Conservation (phyloP, 257 asterid genomes). For the Fraxinus pennsylvanica region DNA sequence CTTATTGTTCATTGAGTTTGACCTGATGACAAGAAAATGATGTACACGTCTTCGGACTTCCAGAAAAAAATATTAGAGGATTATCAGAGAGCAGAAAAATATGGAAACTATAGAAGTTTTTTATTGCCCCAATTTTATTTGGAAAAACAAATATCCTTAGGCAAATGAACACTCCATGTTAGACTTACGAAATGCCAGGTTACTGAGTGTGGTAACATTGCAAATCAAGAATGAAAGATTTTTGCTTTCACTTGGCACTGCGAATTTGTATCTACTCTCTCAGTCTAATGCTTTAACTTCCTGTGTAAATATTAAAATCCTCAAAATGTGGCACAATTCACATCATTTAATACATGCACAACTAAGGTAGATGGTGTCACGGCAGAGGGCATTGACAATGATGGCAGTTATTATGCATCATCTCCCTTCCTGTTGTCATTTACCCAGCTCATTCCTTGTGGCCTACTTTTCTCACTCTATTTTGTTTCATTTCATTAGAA, state of each 20-base stretch:
- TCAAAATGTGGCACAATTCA: background rate
- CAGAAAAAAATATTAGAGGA: background rate
- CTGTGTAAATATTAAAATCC: constrained; percentile 12
- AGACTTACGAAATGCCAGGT: background rate
- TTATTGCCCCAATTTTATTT: background rate
- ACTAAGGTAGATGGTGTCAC: background rate
- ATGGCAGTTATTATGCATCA: background rate
- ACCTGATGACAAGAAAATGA: background rate
- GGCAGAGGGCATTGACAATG: background rate
- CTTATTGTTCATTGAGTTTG: background rate
- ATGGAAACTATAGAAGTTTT: background rate
- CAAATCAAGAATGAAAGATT: constrained; percentile 7
- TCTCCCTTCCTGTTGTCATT: constrained; percentile 11
- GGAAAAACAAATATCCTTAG: background rate
- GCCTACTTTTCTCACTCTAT: background rate
- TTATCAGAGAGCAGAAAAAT: background rate
- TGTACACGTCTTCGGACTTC: background rate
- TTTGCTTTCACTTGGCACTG: constrained; percentile 6
- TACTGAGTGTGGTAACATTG: constrained; percentile 7
- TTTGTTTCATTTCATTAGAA: constrained; percentile 12
- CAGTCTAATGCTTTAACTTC: background rate
- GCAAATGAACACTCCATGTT: constrained; percentile 6
- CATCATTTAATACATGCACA: constrained; percentile 13
- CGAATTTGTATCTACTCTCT: constrained; percentile 2
- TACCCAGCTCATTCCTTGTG: constrained; percentile 1